Base-by-base conservation (phyloP, 441 rosid species). In the Cnidoscolus chayamansa region DNA sequence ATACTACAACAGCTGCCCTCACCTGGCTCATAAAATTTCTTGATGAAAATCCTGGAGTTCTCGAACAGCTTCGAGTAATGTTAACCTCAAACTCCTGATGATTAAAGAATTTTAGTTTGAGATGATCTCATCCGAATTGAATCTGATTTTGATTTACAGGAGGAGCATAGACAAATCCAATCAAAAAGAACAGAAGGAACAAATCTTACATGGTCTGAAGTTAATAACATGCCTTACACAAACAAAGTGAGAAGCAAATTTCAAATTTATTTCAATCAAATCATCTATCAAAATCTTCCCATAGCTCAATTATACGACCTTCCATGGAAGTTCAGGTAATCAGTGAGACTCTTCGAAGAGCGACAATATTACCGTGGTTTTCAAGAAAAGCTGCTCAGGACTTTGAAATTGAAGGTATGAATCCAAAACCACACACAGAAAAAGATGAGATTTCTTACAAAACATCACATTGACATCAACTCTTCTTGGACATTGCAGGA, bases 381-480 rank as follows among this genome's bases (percentile, higher is more conserved):
- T 87, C 91, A 35, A 83, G 91, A 73, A 89, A 84, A 82, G 89
- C 89, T 71, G 87, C 89, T n/a, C 88, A 76, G 77, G 91, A 87
- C 74, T 89, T 87, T 30, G 85, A 87, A 80, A 84, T 87, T 68
- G 86, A 85, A 55, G 91, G 93, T 80, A 82, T 2, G 66, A 71
- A 40, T 40, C 32, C 7, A 62, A 19, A 19, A 45, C 4, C 49
- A 68, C 16, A 67, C 64, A 63, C 37, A 12, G 25, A 69, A 40
- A 48, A 50, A 48, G 50, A 13, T 20, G 40, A 69, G 70, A 37
- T 54, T 20, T 37, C 45, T 4, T 55, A 51, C 49, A 65, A 20
- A n/a, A 10, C 62, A 53, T 20, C 16, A n/a, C 4, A 16, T 7
- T 50, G 13, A 17, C 2, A 56, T n/a, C 71, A 54, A 47, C 9